These are phyloP conservation scores for Draba incana DNA, from an alignment of 345 rosid genomes.

Conservation along the genomic window DNA sequence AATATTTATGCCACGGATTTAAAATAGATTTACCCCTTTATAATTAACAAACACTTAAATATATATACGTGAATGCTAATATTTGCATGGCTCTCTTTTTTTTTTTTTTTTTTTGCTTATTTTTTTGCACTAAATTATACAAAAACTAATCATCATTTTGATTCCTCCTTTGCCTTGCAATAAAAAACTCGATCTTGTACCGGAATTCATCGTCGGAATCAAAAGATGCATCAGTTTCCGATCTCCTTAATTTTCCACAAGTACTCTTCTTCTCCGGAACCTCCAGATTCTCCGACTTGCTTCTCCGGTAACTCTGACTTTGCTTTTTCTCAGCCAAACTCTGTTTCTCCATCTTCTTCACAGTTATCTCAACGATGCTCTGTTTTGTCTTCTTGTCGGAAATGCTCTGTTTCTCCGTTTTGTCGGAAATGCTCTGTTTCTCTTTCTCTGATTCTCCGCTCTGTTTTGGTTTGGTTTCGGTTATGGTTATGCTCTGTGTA, in stretches of 20 bases:
- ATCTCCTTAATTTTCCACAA: constrained; percentile 46
- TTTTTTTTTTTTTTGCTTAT: constrained; percentile 1
- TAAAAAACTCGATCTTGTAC: constrained; percentile 64
- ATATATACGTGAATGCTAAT: constrained; percentile 20
- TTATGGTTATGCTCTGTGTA: constrained; percentile 11
- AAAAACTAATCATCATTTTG: constrained; percentile 52
- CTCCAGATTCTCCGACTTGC: constrained; percentile 53
- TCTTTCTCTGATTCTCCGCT: constrained; percentile 15
- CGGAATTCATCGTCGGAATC: constrained; percentile 71
- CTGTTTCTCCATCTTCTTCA: constrained; percentile 23
- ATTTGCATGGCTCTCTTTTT: neutral
- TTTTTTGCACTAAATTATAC: constrained; percentile 14
- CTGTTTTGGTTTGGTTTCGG: constrained; percentile 6
- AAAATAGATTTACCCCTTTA: constrained; percentile 3
- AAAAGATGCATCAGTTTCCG: constrained; percentile 43
- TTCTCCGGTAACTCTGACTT: constrained; percentile 44
- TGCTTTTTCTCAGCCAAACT: constrained; percentile 16
- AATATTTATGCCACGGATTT: constrained; percentile 19
- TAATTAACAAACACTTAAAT: constrained; percentile 24
- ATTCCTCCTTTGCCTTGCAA: constrained; percentile 75
- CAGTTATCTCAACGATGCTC: constrained; percentile 11
- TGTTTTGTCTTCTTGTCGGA: constrained; percentile 20
- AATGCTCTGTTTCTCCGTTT: constrained; percentile 9
- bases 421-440: neutral
- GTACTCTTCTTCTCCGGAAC: constrained; percentile 33